Base-by-base conservation (phyloP, 495 filamentous ascomycete genomes). In the Hypomontagnella submonticulosa region DNA sequence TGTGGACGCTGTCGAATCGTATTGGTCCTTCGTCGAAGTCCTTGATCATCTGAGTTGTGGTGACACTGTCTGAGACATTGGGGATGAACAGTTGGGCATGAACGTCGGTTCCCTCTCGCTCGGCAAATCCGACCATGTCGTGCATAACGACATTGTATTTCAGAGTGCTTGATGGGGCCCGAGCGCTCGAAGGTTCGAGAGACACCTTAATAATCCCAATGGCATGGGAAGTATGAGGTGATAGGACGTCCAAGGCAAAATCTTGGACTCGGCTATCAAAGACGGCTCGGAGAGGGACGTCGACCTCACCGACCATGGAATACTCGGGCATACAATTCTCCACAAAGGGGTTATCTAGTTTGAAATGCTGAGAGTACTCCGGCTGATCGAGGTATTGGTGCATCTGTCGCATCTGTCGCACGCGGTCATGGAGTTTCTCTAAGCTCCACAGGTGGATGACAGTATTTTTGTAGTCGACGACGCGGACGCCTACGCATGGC, bases 121-220 rank as follows among this genome's bases (percentile, higher is more conserved):
- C 95, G 0, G 95, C 91, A 69, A 99, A 98, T 4, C 95, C 95
- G 41, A 94, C 77, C 87, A 99, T 89, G 69, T 98, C 92, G 71
- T 95, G 93, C 93, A 99, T 97, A 48, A 97, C 93, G 19, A 98
- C 92, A 68, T 98, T 99, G 79, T 98, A 99, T 73, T 98, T 98
- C 55, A 99, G 79, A 20, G 91, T 98, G 50, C 91, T 92, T 7
- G 91, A 90, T 23, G 94, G 95, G 19, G 94, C 92, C 72, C 96
- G 90, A 6, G 95, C 94, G 16, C 91, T 94, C 1, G 94, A 97
- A 33, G 95, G 95, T 70, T 98, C 95, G 8, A 99, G 80, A 2
- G 93, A 94, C 42, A 99, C 78, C 54, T 92, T 89, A 66, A 98
- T 87, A 30, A 97, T 91, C 46, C 95, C 95, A 58, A 98, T 83